Evolutionary conservation across 2,329 filamentous ascomycete genomes (phyloP).

Genomic region (Diaporthe humulicola): DNA sequence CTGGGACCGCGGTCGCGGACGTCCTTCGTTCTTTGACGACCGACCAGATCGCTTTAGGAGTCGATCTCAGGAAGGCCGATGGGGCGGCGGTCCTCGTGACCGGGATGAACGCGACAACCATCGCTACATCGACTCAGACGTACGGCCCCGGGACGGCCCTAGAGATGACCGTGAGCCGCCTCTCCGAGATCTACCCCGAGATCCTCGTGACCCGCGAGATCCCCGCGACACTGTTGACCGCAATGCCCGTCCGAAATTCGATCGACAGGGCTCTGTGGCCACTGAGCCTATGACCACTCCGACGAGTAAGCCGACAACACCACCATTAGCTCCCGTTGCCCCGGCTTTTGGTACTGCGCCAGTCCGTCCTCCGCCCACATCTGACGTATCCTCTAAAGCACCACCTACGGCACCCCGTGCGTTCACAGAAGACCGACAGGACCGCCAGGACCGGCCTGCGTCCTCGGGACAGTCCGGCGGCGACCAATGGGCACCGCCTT

Average conservation of each 20-base stretch:
- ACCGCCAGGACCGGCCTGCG: constrained; percentile 64
- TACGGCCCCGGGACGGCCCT: constrained; percentile 51
- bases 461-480: constrained; percentile 56
- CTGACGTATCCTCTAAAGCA: constrained; percentile 51
- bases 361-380: constrained; percentile 56
- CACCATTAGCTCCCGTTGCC: constrained; percentile 69
- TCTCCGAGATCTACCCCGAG: constrained; percentile 58
- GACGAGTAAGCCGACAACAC: constrained; percentile 65
- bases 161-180: constrained; percentile 66
- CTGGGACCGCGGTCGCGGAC: constrained; percentile 63
- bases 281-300: constrained; percentile 59
- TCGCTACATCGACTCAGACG: constrained; percentile 53
- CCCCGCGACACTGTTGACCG: constrained; percentile 57
- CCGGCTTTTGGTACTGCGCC: constrained; percentile 70
- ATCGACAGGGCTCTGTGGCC: constrained; percentile 59
- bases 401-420: constrained; percentile 68
- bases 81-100: constrained; percentile 59
- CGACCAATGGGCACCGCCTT: constrained; percentile 54
- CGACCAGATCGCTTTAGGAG: constrained; percentile 73
- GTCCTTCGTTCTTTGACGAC: constrained; percentile 71
- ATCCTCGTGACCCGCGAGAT: constrained; percentile 63
- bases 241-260: constrained; percentile 61
- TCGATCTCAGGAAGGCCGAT: constrained; percentile 75
- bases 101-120: constrained; percentile 57
- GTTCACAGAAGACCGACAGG: constrained; percentile 64